These are phyloP conservation scores for Emergomyces africanus DNA, from an alignment of 2,329 filamentous ascomycete genomes.

Conservation along the genomic window DNA sequence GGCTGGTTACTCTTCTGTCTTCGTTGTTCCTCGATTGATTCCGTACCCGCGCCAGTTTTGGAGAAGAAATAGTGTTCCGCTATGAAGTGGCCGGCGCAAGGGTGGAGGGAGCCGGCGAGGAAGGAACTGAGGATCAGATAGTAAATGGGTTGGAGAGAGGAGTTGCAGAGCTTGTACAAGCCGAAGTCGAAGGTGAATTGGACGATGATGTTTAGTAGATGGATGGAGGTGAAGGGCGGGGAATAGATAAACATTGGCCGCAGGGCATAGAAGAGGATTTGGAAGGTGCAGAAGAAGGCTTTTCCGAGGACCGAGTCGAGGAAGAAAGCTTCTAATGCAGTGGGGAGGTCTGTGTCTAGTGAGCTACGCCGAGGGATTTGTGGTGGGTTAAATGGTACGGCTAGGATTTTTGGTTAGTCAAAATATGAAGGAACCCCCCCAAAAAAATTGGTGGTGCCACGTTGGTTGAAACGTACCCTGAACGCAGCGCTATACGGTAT, in stretches of 20 bases:
- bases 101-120: conserved; percentile 85
- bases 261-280: conserved; percentile 96
- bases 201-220: conserved; percentile 64
- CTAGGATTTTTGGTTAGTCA: conserved; percentile 26
- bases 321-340: conserved; percentile 77
- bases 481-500: conserved; percentile 95
- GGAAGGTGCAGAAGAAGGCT: conserved; percentile 97
- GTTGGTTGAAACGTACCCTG: conserved; percentile 44
- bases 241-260: conserved; percentile 91
- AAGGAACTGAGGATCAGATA: conserved; percentile 88
- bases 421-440: not conserved
- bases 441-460: too few relatives aligned
- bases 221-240: conserved; percentile 73
- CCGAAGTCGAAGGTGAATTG: conserved; percentile 68
- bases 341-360: conserved; percentile 90
- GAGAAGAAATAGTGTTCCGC: conserved; percentile 81
- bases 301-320: conserved; percentile 90
- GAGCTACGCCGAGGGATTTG: conserved; percentile 97
- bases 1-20: conserved; percentile 15
- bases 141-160: conserved; percentile 47
- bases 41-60: conserved; percentile 25
- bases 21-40: conserved; percentile 41
- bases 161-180: conserved; percentile 49
- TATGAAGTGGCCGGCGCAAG: conserved; percentile 94
- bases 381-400: conserved; percentile 98